Evolutionary conservation across 2,329 filamentous ascomycete species (phyloP), one percentile per base, ranked within the genome.

Genomic region (Didymella lethalis): DNA sequence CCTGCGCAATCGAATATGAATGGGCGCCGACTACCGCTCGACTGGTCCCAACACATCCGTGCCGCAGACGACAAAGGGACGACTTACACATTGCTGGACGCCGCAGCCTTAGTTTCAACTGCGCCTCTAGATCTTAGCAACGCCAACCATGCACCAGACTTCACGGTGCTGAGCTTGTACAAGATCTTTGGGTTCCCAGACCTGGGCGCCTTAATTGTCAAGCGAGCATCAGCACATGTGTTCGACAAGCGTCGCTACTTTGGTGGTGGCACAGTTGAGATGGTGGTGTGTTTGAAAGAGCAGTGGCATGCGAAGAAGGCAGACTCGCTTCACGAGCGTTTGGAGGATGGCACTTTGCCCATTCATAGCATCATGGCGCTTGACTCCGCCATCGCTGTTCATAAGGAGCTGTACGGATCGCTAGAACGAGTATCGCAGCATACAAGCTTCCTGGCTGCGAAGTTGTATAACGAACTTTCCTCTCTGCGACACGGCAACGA

Each of bases 111-210:
- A 11, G 89, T 88, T 10, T 88, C 92, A 7, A 97, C 93, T 0
- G 87, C 90, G 4, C 87, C 86, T 0, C 80, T 98, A 7, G 86
- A 96, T 70, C 80, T 98, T 2, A 82, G 86, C 54, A 79, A 90
- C 65, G 67, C 83, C 0, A 79, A 81, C 0, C 73, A 78, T 0
- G 87, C 90, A 0, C 91, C 94, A 1, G 94, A 98, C 74, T 98
- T 98, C 65, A 89, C 87, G 0, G 90, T 92, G 0, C 71, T 98
- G 41, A 97, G 93, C 75, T 88, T 98, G 64, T 96, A 97, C 80
- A 99, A 98, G 76, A 93, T 97, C n/a, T 98, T 98, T 75, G 94
- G 95, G 1, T 97, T 97, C 64, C 94, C 94, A 0, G 92, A 98
- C 73, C 81, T 98, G 2, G 94, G 94, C 1, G 93, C 89, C 1